Evolutionary conservation across 108 stramenopile genomes (phyloP), one percentile per base, ranked within the genome.

Genomic region (Conticribra guillardii): DNA sequence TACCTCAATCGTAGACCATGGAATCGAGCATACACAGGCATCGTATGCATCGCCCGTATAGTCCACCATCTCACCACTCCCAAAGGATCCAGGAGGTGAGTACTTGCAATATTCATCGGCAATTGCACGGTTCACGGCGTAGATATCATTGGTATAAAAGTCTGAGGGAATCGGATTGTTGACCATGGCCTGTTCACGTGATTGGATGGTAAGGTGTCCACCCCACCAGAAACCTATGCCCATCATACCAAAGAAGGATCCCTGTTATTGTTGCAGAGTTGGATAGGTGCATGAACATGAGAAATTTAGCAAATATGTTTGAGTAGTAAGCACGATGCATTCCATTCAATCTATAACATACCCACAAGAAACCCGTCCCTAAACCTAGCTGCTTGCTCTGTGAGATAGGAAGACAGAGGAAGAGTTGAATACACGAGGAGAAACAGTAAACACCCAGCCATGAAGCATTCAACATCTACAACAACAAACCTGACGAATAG

Each of bases 221-320:
- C 73, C 73, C 67, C 67, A 74, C 73, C 73, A 74, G 18, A 74
- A 74, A 19, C 73, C 73, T 0, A 74, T 29, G 0, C 73, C 73
- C 67, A 69, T 69, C 73, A 74, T 74, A 28, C 56, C 33, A 47
- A 68, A 74, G 67, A 74, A 69, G 27, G 67, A 59, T 11, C 66
- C 67, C n/a, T n/a, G n/a, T n/a, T n/a, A n/a, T n/a, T n/a, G n/a
- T n/a, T n/a, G n/a, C n/a, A n/a, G n/a, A n/a, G n/a, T n/a, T n/a
- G n/a, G n/a, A n/a, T n/a, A n/a, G n/a, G n/a, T n/a, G n/a, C n/a
- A n/a, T n/a, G n/a, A n/a, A n/a, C n/a, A n/a, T n/a, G n/a, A n/a
- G n/a, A n/a, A n/a, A n/a, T n/a, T n/a, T n/a, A n/a, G n/a, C n/a
- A n/a, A n/a, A n/a, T n/a, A n/a, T n/a, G n/a, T n/a, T n/a, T n/a